Percentiles rank a stretch among this genome's conserved stretches.
phyloP scores from a whole-genome alignment of 371 early-diverging fungal species.

The Rhizomucor pusillus region DNA sequence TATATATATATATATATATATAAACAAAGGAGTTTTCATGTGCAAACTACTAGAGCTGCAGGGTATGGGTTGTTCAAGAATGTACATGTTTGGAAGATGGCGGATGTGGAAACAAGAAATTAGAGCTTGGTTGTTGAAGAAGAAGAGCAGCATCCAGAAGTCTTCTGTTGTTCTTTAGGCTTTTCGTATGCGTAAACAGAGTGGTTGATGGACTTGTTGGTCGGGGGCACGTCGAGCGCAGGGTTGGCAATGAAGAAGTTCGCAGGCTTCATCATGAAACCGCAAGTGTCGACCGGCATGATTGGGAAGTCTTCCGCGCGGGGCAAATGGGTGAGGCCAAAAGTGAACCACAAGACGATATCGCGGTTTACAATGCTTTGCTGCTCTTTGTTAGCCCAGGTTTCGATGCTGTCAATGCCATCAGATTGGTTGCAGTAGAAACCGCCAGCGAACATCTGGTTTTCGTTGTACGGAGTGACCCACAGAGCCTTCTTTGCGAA shows the following conservation, averaged over 20 bases:
- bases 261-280: slow-evolving; percentile 48
- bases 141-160: slow-evolving; percentile 22
- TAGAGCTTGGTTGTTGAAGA: slow-evolving; percentile 31
- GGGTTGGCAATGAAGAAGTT: slow-evolving; percentile 54
- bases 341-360: slow-evolving; percentile 53
- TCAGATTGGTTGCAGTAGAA: slow-evolving; percentile 52
- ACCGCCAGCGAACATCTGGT: slow-evolving; percentile 53
- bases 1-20: too few relatives aligned
- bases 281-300: slow-evolving; percentile 51
- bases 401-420: slow-evolving; percentile 31
- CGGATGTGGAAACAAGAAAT: too few relatives aligned
- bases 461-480: slow-evolving; percentile 52
- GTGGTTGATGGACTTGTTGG: slow-evolving; percentile 40
- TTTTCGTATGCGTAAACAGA: slow-evolving; percentile 33
- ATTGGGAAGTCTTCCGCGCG: slow-evolving; percentile 56
- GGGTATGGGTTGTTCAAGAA: too few relatives aligned
- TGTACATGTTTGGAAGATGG: too few relatives aligned
- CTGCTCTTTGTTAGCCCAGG: slow-evolving; percentile 33
- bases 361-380: slow-evolving; percentile 35
- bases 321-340: slow-evolving; percentile 52
- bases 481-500: slow-evolving; percentile 51
- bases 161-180: too few relatives aligned
- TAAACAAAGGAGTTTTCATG: too few relatives aligned
- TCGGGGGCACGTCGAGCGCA: slow-evolving; percentile 47
- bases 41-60: too few relatives aligned